A percentile compares a stretch with the other conserved stretches of the same genome.
phyloP scores from a whole-genome alignment of 805 yeast species.

The Komagataella pseudopastoris region DNA sequence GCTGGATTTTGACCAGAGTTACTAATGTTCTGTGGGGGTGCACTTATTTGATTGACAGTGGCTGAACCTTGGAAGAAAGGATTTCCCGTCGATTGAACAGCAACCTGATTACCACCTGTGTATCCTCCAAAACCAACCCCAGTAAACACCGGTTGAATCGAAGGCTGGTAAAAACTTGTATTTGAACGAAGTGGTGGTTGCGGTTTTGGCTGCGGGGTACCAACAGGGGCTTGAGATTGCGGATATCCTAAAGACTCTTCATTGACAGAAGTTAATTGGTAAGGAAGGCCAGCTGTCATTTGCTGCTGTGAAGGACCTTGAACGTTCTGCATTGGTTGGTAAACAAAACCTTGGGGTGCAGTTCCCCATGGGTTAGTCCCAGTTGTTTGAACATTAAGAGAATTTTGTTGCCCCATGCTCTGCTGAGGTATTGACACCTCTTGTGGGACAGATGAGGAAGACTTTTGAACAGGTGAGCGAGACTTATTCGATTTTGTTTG shows the following conservation, averaged over 20 bases:
- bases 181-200: conserved; percentile 3
- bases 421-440: neutral
- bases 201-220: conserved; percentile 2
- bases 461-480: neutral
- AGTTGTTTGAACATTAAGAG: conserved; percentile 12
- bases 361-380: conserved; percentile 14
- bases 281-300: neutral
- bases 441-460: neutral
- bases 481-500: conserved; percentile 18
- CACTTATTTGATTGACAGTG: neutral
- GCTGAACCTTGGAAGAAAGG: neutral
- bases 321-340: neutral
- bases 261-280: neutral
- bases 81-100: neutral
- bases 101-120: conserved; percentile 5
- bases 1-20: neutral
- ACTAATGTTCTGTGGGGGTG: neutral
- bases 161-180: neutral
- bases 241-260: neutral
- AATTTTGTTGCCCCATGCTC: neutral
- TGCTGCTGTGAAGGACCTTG: conserved; percentile 3
- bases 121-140: conserved; percentile 53
- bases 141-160: conserved; percentile 24
- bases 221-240: neutral
- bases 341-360: neutral